phyloP scores from a whole-genome alignment of 495 filamentous ascomycete genomes.

The Chaetomidium leptoderma region DNA sequence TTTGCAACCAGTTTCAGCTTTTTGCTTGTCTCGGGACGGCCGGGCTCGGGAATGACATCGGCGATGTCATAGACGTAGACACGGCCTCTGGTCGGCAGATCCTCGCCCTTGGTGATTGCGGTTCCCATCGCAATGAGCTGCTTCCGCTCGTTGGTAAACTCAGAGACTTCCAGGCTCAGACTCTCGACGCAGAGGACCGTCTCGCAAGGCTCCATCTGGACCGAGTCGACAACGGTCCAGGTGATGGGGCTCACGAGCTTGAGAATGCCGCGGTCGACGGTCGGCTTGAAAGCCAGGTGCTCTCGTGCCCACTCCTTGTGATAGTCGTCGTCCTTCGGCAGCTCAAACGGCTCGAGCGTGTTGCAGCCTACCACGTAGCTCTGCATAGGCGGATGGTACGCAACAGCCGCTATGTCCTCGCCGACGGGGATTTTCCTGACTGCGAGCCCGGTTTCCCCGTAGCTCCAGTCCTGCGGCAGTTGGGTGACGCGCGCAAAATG shows the following conservation, averaged over 20 bases:
- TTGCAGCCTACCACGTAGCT: conserved; percentile 75
- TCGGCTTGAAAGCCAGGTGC: conserved; percentile 58
- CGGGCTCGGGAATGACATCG: conserved; percentile 83
- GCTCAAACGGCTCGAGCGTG: conserved; percentile 61
- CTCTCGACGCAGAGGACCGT: conserved; percentile 74
- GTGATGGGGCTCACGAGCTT: conserved; percentile 71
- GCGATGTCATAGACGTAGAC: conserved; percentile 92
- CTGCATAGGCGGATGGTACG: conserved; percentile 68
- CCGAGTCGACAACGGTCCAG: conserved; percentile 71
- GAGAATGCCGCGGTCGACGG: conserved; percentile 60
- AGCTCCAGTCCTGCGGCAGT: conserved; percentile 58
- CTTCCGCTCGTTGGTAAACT: conserved; percentile 78
- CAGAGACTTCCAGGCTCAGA: conserved; percentile 81
- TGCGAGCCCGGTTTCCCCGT: conserved; percentile 65
- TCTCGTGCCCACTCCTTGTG: conserved; percentile 76
- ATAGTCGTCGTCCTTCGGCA: conserved; percentile 79
- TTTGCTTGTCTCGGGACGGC: conserved; percentile 73
- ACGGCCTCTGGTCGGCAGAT: conserved; percentile 75
- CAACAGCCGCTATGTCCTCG: conserved; percentile 65
- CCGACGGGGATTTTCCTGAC: conserved; percentile 63
- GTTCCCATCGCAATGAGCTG: conserved; percentile 83
- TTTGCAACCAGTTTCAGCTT: conserved; percentile 80
- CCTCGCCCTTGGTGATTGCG: conserved; percentile 76
- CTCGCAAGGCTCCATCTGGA: conserved; percentile 67
- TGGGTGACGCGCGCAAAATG: conserved; percentile 63